phyloP scores from a whole-genome alignment of 108 stramenopile species.

The Nitzschia inconspicua region DNA sequence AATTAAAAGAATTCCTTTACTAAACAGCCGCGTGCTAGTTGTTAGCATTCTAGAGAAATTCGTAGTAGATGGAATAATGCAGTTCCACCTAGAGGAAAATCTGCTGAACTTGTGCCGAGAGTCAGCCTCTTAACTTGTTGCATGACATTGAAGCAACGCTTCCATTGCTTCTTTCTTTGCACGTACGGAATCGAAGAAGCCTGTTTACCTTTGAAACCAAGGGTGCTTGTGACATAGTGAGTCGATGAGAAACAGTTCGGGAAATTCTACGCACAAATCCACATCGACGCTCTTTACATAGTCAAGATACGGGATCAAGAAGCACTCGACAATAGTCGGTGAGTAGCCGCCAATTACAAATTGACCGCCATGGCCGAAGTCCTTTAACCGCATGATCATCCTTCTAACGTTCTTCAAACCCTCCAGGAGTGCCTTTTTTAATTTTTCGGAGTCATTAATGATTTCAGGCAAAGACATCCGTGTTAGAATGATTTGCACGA shows the following conservation, averaged over 20 bases:
- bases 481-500: constrained; percentile 66
- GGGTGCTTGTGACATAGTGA: constrained; percentile 41
- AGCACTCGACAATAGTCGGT: constrained; percentile 75
- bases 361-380: constrained; percentile 30
- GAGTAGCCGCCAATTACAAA: constrained; percentile 62
- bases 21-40: too few species aligned
- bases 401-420: constrained; percentile 55
- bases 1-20: too few species aligned
- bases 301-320: constrained; percentile 64
- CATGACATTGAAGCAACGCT: too few species aligned
- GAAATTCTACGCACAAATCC: constrained; percentile 50
- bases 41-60: too few species aligned
- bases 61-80: too few species aligned
- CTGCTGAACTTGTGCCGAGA: too few species aligned
- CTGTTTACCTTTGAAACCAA: too few species aligned
- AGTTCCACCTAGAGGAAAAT: too few species aligned
- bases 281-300: constrained; percentile 64
- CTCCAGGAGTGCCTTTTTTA: constrained; percentile 35
- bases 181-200: too few species aligned
- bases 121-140: too few species aligned
- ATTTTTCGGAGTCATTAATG: constrained; percentile 28
- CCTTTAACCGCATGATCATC: constrained; percentile 26
- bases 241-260: constrained; percentile 53
- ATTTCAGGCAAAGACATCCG: constrained; percentile 39
- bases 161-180: too few species aligned